Percentiles rank a stretch among this genome's conserved stretches.
Conservation (phyloP, 1,139 yeast species). For the Geotrichum candidum region DNA sequence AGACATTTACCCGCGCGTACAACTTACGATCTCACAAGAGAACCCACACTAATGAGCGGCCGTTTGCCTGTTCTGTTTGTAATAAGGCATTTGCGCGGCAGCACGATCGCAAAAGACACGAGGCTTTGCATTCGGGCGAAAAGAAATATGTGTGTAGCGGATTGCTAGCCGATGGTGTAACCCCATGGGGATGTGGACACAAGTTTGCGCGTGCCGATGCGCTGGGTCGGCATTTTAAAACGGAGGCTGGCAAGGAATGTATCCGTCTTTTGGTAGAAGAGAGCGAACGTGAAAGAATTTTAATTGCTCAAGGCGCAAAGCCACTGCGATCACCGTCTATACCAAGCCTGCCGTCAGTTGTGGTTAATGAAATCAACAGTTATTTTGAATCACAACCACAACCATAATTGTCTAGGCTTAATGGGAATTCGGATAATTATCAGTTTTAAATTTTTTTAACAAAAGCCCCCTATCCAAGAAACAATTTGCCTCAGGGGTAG, state of each 20-base stretch:
- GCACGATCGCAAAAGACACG: constrained; percentile 91
- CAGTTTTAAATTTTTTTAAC: not conserved
- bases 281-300: constrained; percentile 40
- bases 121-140: constrained; percentile 86
- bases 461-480: no score
- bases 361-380: not conserved
- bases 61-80: constrained; percentile 78
- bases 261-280: constrained; percentile 69
- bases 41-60: constrained; percentile 92
- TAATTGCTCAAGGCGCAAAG: not conserved
- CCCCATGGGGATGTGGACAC: constrained; percentile 86
- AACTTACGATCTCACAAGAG: constrained; percentile 85
- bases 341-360: not conserved
- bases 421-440: not conserved
- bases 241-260: constrained; percentile 88
- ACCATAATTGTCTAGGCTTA: not conserved
- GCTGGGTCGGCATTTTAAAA: constrained; percentile 83
- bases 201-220: constrained; percentile 96
- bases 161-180: constrained; percentile 50
- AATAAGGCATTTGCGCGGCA: constrained; percentile 94
- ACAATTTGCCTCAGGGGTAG: no score
- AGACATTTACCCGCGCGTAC: constrained; percentile 85
- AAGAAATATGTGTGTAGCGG: constrained; percentile 85
- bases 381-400: not conserved
- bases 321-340: not conserved